Base-by-base conservation (phyloP, 2,329 filamentous ascomycete species). In the Pleurostoma richardsiae region DNA sequence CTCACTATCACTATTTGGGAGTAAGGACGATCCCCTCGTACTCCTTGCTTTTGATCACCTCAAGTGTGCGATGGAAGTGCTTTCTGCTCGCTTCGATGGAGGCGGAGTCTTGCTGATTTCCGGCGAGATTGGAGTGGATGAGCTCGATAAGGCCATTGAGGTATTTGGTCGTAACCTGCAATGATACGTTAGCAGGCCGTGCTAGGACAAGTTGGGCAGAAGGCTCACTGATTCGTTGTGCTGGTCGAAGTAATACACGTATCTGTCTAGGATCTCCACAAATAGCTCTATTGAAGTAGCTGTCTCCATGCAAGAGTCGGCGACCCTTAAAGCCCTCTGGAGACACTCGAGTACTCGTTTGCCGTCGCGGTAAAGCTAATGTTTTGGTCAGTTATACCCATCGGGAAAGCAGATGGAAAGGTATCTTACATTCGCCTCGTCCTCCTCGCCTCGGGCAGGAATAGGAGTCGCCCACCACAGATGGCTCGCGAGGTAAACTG, bases 181-280 rank as follows among this genome's bases (percentile, higher is more conserved):
- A 28, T 5, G 11, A 5, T 3, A 19, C 19, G 19, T 19, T 19
- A 19, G 19, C 19, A 19, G 19, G 19, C 19, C 19, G 4, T 30
- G 42, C 51, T 36, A 57, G 49, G 43, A 42, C 40, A 3, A 31
- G n/a, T 8, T n/a, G 26, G 27, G 10, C 10, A 26, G 19, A 6
- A 30, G 5, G 61, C 77, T 61, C 64, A 81, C 94, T 55, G 91
- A 91, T 70, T 99, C 94, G 68, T 99, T 99, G 64, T 96, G 90
- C 67, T 99, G 92, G 67, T 99, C 94, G 71, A 96, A 99, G 73
- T 97, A 99, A 68, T 99, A 99, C 45, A 97, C 91, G 64, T 99
- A 99, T 67, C 94, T 84, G 67, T 99, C 96, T 47, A 99, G 73
- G 53, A 99, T 99, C 71, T 99, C 94, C 48, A 99, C 92, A 68